Percentiles rank a stretch among this genome's conserved stretches.
phyloP scores from a whole-genome alignment of 2,329 filamentous ascomycete genomes.

The Talaromyces albobiverticillius region DNA sequence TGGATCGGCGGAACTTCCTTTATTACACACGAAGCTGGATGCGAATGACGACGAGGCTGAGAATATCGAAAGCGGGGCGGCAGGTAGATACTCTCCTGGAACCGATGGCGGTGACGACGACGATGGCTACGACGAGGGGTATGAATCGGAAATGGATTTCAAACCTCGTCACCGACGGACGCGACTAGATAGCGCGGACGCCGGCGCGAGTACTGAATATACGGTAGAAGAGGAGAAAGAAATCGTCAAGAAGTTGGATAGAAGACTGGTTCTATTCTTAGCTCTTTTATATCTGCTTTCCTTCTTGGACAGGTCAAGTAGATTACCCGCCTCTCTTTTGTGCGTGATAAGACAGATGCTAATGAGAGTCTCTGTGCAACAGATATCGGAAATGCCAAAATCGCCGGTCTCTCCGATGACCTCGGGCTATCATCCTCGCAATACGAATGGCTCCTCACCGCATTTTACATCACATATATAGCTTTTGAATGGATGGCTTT shows the following conservation, averaged over 20 bases:
- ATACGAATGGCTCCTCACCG: slow-evolving; percentile 61
- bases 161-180: slow-evolving; percentile 26
- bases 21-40: slow-evolving; percentile 34
- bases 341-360: not conserved
- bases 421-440: slow-evolving; percentile 54
- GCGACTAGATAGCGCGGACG: not conserved
- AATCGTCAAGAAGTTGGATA: slow-evolving; percentile 73
- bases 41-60: slow-evolving; percentile 11
- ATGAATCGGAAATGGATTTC: slow-evolving; percentile 26
- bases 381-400: slow-evolving; percentile 63
- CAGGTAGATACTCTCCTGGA: slow-evolving; percentile 14
- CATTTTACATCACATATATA: slow-evolving; percentile 64
- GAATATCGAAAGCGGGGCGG: not conserved
- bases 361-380: slow-evolving; percentile 1
- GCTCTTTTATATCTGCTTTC: slow-evolving; percentile 79
- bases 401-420: slow-evolving; percentile 57
- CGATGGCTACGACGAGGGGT: slow-evolving; percentile 23
- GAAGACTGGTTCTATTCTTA: slow-evolving; percentile 74
- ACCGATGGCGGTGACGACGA: slow-evolving; percentile 10
- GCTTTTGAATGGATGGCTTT: slow-evolving; percentile 66
- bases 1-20: slow-evolving; percentile 22
- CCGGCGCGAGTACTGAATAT: slow-evolving; percentile 20
- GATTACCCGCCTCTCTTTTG: slow-evolving; percentile 24
- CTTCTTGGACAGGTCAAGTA: slow-evolving; percentile 84
- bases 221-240: slow-evolving; percentile 66